Percentiles rank a stretch among this genome's conserved stretches.
Conservation (phyloP, 2,329 filamentous ascomycete species). For the Aotearoamyces nothofagi region DNA sequence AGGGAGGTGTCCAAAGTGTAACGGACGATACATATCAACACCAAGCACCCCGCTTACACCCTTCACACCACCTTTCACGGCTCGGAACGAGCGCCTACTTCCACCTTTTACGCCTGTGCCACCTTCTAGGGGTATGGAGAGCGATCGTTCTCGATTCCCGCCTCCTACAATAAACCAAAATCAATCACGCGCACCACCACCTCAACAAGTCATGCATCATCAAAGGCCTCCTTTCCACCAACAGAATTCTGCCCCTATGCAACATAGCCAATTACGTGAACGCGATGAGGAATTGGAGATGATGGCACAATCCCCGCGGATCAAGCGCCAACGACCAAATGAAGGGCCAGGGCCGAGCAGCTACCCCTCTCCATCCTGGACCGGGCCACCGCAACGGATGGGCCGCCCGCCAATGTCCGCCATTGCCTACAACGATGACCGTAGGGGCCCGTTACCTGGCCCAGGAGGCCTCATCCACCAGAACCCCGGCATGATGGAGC, state of each 20-base stretch:
- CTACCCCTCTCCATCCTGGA: constrained; percentile 23
- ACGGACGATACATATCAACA: constrained; percentile 30
- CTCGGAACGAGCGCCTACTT: constrained; percentile 9
- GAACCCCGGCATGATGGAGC: constrained; percentile 15
- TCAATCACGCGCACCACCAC: too few species aligned
- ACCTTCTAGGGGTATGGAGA: too few species aligned
- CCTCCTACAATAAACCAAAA: too few species aligned
- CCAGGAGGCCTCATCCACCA: constrained; percentile 7
- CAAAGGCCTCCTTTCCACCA: too few species aligned
- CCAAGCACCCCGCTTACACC: constrained; percentile 18
- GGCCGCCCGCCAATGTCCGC: constrained; percentile 15
- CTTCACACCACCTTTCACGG: constrained; percentile 11
- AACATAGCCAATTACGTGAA: too few species aligned
- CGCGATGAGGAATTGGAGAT: constrained; percentile 24
- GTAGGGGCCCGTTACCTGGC: constrained; percentile 16
- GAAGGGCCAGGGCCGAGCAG: constrained; percentile 25
- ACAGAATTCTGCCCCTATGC: too few species aligned
- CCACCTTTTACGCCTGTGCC: too few species aligned
- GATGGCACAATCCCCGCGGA: constrained; percentile 33
- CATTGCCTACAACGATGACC: constrained; percentile 24
- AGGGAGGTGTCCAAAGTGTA: constrained; percentile 55
- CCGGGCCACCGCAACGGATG: constrained; percentile 13
- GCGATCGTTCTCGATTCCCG: too few species aligned
- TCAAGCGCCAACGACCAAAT: constrained; percentile 48
- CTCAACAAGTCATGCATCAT: too few species aligned